Evolutionary conservation across 2,329 filamentous ascomycete genomes (phyloP), one percentile per base, ranked within the genome.

Genomic region (Clarireedia hainanense): DNA sequence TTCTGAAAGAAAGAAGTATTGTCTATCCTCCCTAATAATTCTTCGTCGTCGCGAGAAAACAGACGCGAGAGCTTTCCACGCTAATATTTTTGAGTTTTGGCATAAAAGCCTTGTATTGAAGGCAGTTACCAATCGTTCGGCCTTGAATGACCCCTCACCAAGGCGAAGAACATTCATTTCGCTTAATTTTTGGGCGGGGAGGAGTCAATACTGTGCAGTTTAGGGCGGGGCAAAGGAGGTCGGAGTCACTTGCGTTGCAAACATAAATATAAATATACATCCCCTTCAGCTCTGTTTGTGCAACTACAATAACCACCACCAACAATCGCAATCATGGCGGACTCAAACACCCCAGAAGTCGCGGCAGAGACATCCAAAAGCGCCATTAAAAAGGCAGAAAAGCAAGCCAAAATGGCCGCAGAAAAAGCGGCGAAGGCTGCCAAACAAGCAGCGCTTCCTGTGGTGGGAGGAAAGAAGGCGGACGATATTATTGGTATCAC

Each of bases 401-500:
- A 85, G 74, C 75, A 80, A 68, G 80, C 80, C 58, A 80, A 80
- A 68, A 73, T 79, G 69, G 80, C 79, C 27, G 79, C 80, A 50
- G 79, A 81, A 45, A 84, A 84, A 70, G 80, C 80, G 52, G 78
- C 78, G 46, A 84, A 84, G 72, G 80, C 80, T 23, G 79, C 80
- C 37, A 83, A 83, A 72, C 75, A 81, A 67, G 69, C 73, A 40
- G 61, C 73, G 1, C 67, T 83, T 51, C 73, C 79, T 26, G 72
- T 83, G 24, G 78, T 79, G 36, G 74, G 79, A 53, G 77, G 77
- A 65, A 83, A 83, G 74, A 83, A 83, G 73, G 65, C 73, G 9
- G 80, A 83, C 68, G 80, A 84, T 61, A 82, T 95, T 62, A 95
- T 94, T 66, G 91, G 91, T 62, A 96, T 96, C 67, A 94, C 91